Evolutionary conservation across 208 protist species (phyloP).

Genomic region (Trypanosoma mega): DNA sequence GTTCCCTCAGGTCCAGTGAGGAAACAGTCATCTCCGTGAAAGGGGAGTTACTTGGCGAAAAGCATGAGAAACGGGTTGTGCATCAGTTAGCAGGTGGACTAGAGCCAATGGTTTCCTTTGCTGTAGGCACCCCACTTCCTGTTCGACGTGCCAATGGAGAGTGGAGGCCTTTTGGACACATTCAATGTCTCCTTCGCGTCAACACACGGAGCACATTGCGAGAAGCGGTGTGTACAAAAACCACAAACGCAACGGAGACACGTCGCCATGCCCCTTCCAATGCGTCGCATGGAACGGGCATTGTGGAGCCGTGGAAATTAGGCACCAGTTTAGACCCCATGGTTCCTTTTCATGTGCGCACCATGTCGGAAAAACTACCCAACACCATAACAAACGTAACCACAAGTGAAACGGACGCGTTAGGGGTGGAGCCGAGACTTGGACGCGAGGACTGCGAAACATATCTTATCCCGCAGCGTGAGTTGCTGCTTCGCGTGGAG

Average conservation of each 20-base stretch:
- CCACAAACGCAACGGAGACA: not conserved
- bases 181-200: slow-evolving; percentile 28
- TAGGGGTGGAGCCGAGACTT: slow-evolving; percentile 11
- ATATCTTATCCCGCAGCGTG: slow-evolving; percentile 75
- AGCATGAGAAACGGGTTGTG: not conserved
- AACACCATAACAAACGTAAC: not conserved
- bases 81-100: slow-evolving; percentile 50
- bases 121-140: slow-evolving; percentile 47
- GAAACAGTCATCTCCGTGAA: not conserved
- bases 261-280: not conserved
- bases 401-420: not conserved
- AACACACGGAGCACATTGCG: not conserved
- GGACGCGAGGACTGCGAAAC: slow-evolving; percentile 63
- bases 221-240: not conserved
- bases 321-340: slow-evolving; percentile 54
- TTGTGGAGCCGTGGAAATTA: slow-evolving; percentile 61
- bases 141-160: not conserved
- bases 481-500: slow-evolving; percentile 63
- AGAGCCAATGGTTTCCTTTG: slow-evolving; percentile 61
- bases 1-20: not conserved
- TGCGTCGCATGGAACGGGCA: not conserved
- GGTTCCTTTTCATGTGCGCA: slow-evolving; percentile 44
- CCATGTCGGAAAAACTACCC: slow-evolving; percentile 36
- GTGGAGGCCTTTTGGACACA: slow-evolving; percentile 23
- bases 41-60: not conserved